Conservation (phyloP, 768 basidiomycete species). For the Naganishia randhawae region DNA sequence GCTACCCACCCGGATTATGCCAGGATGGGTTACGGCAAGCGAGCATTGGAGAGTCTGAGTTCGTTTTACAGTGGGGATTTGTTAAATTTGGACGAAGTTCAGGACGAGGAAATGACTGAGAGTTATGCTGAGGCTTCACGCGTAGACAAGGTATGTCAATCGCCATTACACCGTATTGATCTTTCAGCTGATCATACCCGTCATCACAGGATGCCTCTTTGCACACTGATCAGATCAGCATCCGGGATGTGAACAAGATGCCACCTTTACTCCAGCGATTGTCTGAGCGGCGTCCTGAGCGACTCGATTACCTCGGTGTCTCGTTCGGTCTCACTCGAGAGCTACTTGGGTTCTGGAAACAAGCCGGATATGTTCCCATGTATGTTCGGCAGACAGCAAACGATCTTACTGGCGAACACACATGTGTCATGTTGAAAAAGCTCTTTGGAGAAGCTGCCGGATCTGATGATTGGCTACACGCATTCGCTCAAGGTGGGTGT, state of each 20-base stretch:
- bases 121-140: slow-evolving; percentile 60
- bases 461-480: slow-evolving; percentile 74
- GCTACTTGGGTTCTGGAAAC: slow-evolving; percentile 92
- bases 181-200: not conserved
- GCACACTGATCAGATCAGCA: slow-evolving; percentile 68
- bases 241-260: slow-evolving; percentile 74
- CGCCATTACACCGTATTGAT: not conserved
- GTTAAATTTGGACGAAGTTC: slow-evolving; percentile 74
- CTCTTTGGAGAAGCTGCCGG: slow-evolving; percentile 61
- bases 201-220: slow-evolving; percentile 57
- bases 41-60: slow-evolving; percentile 79
- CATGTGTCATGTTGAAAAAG: slow-evolving; percentile 89
- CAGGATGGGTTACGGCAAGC: slow-evolving; percentile 95
- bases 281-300: slow-evolving; percentile 82
- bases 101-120: slow-evolving; percentile 54
- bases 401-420: slow-evolving; percentile 93
- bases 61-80: slow-evolving; percentile 90
- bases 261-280: slow-evolving; percentile 88
- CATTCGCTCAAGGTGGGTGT: slow-evolving; percentile 62
- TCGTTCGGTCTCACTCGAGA: slow-evolving; percentile 89
- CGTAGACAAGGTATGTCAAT: slow-evolving; percentile 25
- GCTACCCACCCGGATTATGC: slow-evolving; percentile 95
- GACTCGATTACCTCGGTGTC: slow-evolving; percentile 88
- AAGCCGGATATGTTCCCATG: slow-evolving; percentile 81
- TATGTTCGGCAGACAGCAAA: slow-evolving; percentile 91